A percentile compares a stretch with the other conserved stretches of the same genome.
These are phyloP conservation scores for Xylariales sp. DNA, from an alignment of 2,329 filamentous ascomycete genomes.

Conservation along the genomic window DNA sequence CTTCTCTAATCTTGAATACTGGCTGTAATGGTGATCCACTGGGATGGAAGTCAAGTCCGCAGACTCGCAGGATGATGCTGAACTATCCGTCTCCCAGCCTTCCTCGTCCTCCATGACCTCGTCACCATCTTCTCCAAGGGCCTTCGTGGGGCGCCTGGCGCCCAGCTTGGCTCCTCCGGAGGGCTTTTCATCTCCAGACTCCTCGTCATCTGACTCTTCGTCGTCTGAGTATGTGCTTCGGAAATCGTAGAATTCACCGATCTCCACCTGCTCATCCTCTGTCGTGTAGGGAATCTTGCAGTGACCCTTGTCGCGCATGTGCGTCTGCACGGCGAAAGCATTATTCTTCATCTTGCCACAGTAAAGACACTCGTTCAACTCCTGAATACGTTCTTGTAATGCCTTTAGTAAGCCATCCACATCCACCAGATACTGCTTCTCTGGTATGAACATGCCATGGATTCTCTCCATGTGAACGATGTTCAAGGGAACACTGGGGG, in stretches of 20 bases:
- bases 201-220: conserved; percentile 59
- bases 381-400: conserved; percentile 74
- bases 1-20: conserved; percentile 67
- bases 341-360: conserved; percentile 82
- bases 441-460: conserved; percentile 95
- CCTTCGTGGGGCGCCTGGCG: conserved; percentile 49
- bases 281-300: conserved; percentile 93
- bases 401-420: conserved; percentile 76
- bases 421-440: conserved; percentile 78
- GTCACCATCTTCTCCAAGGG: conserved; percentile 48
- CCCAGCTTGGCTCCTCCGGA: conserved; percentile 67
- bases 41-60: conserved; percentile 78
- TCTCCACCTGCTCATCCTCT: conserved; percentile 86
- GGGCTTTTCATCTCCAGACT: conserved; percentile 46
- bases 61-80: conserved; percentile 82
- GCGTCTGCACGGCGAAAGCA: conserved; percentile 78
- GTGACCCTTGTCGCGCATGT: conserved; percentile 96
- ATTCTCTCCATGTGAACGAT: conserved; percentile 84
- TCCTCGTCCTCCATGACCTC: conserved; percentile 59
- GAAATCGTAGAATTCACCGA: conserved; percentile 98
- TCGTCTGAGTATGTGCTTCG: conserved; percentile 88
- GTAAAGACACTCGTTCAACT: conserved; percentile 79
- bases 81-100: conserved; percentile 94
- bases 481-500: conserved; percentile 71
- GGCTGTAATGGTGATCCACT: conserved; percentile 65